phyloP scores from a whole-genome alignment of 2,329 filamentous ascomycete genomes.

The Venturia asperata region DNA sequence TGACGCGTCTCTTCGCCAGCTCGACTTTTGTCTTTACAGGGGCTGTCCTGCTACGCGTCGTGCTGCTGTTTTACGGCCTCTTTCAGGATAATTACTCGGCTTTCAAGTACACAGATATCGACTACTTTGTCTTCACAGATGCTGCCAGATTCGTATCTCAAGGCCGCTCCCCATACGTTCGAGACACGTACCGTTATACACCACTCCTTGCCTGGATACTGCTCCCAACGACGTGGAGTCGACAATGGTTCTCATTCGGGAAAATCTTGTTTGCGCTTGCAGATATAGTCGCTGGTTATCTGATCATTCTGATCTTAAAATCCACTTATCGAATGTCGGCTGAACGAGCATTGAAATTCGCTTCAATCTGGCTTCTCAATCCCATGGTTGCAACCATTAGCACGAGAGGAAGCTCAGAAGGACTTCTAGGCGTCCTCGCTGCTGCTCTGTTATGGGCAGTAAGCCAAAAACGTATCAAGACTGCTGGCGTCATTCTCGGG shows the following conservation, averaged over 20 bases:
- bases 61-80: conserved; percentile 77
- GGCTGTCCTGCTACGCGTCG: conserved; percentile 57
- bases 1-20: conserved; percentile 8
- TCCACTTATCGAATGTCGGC: conserved; percentile 30
- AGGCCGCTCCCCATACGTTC: conserved; percentile 70
- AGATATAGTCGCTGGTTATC: conserved; percentile 77
- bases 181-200: conserved; percentile 96
- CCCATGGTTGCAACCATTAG: conserved; percentile 98
- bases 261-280: conserved; percentile 79
- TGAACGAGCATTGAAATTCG: conserved; percentile 60
- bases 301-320: conserved; percentile 55
- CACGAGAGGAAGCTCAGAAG: conserved; percentile 89
- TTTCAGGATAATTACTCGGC: conserved; percentile 89
- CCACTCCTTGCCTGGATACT: conserved; percentile 89
- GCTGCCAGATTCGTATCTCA: conserved; percentile 68
- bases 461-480: conserved; percentile 49
- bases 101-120: conserved; percentile 97
- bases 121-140: conserved; percentile 97
- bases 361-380: conserved; percentile 87
- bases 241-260: conserved; percentile 68
- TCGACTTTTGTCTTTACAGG: conserved; percentile 34
- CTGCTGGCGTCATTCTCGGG: conserved; percentile 72
- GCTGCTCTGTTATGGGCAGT: conserved; percentile 78
- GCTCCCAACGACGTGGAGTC: conserved; percentile 63
- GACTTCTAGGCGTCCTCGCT: conserved; percentile 77